phyloP scores from a whole-genome alignment of 23 red algal genomes.

The Chondrus crispus region DNA sequence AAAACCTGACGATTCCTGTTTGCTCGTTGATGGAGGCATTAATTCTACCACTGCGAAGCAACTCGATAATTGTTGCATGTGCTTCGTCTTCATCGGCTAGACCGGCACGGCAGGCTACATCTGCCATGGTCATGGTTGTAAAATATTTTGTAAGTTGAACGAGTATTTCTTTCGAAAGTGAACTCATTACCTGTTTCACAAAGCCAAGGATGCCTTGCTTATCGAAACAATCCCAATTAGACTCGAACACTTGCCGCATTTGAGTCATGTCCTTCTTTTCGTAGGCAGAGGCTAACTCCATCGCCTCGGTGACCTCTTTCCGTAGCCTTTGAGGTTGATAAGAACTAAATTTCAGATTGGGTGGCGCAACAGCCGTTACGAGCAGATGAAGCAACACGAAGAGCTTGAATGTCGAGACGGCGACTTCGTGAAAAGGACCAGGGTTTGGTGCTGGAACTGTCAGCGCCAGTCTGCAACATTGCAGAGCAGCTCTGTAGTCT shows the following conservation, averaged over 20 bases:
- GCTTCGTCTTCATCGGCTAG: neutral
- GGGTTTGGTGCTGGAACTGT: slow-evolving; percentile 26
- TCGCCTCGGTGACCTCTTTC: slow-evolving; percentile 16
- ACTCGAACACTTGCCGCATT: slow-evolving; percentile 24
- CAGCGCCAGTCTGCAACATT: slow-evolving; percentile 45
- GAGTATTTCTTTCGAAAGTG: slow-evolving; percentile 19
- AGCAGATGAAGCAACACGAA: slow-evolving; percentile 43
- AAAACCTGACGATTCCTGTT: slow-evolving; percentile 19
- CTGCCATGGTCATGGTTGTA: slow-evolving; percentile 36
- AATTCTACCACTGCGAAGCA: slow-evolving; percentile 26
- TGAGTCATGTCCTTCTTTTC: neutral
- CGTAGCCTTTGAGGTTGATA: slow-evolving; percentile 21
- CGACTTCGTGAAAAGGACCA: slow-evolving; percentile 16
- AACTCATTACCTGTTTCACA: slow-evolving; percentile 53
- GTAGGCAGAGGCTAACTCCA: slow-evolving; percentile 37
- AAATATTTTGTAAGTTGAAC: slow-evolving; percentile 39
- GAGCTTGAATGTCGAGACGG: slow-evolving; percentile 12
- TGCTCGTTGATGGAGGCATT: slow-evolving; percentile 48
- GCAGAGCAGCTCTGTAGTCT: slow-evolving; percentile 31
- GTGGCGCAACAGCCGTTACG: slow-evolving; percentile 1
- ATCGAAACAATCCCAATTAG: slow-evolving; percentile 30
- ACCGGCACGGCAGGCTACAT: slow-evolving; percentile 13
- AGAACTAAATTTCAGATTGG: slow-evolving; percentile 25
- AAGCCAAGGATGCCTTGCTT: slow-evolving; percentile 40
- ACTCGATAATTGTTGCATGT: slow-evolving; percentile 21